Evolutionary conservation across 108 stramenopile species (phyloP).

Genomic region (Nitzschia sp.): DNA sequence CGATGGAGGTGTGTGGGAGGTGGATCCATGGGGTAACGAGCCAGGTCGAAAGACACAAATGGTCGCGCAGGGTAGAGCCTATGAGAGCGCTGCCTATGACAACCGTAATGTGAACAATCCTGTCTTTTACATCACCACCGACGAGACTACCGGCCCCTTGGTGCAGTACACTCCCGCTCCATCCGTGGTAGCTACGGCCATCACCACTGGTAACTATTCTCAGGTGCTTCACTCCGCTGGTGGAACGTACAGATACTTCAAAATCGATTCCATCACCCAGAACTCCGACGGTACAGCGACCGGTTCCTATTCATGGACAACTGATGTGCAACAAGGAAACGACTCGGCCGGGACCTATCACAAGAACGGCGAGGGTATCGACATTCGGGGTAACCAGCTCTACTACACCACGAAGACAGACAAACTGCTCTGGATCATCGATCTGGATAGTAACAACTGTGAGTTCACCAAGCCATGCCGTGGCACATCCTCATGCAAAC

Average conservation of each 20-base stretch:
- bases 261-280: background rate
- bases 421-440: constrained; percentile 35
- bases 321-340: background rate
- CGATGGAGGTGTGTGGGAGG: constrained; percentile 20
- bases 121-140: constrained; percentile 59
- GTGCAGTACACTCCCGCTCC: constrained; percentile 34
- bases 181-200: background rate
- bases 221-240: background rate
- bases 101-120: constrained; percentile 12
- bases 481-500: too few relatives aligned
- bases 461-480: background rate
- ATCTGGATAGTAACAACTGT: constrained; percentile 32
- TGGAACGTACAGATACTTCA: background rate
- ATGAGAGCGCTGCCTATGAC: constrained; percentile 23
- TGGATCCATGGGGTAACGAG: constrained; percentile 22
- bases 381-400: constrained; percentile 22
- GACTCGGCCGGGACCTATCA: constrained; percentile 18
- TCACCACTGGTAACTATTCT: background rate
- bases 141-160: constrained; percentile 39
- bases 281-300: background rate
- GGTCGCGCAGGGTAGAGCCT: constrained; percentile 5
- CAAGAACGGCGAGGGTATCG: constrained; percentile 42
- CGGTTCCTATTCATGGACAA: constrained; percentile 28
- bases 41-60: background rate
- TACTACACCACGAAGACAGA: constrained; percentile 33